Conservation (phyloP, 352 stramenopile species). For the Peronospora belbahrii region DNA sequence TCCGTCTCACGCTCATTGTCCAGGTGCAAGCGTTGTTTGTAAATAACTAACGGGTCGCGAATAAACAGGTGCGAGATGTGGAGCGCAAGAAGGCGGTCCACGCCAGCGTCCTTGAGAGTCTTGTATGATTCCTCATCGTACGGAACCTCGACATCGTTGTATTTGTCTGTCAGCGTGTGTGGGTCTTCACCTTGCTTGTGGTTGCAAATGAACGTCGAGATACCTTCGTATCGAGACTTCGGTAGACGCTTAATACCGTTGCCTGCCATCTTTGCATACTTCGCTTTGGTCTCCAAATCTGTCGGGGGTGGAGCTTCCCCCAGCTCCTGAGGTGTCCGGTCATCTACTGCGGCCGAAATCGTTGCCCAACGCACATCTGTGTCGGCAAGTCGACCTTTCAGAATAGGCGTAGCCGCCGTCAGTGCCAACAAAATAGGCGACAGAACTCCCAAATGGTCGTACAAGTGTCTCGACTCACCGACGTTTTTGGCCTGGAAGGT, state of each 20-base stretch:
- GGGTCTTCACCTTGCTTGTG: slow-evolving; percentile 81
- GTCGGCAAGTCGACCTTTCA: slow-evolving; percentile 90
- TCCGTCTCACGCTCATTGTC: slow-evolving; percentile 84
- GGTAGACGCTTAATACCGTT: slow-evolving; percentile 89
- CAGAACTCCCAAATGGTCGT: slow-evolving; percentile 98
- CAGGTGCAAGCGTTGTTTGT: slow-evolving; percentile 83
- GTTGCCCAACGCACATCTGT: slow-evolving; percentile 94
- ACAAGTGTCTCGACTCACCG: slow-evolving; percentile 97
- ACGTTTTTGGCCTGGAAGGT: slow-evolving; percentile 98
- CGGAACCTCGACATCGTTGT: slow-evolving; percentile 93
- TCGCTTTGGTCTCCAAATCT: slow-evolving; percentile 42
- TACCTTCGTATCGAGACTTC: slow-evolving; percentile 92
- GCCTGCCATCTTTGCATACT: slow-evolving; percentile 89
- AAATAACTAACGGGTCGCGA: slow-evolving; percentile 95
- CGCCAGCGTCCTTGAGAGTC: slow-evolving; percentile 83
- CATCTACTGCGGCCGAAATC: slow-evolving; percentile 96
- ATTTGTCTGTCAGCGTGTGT: slow-evolving; percentile 69
- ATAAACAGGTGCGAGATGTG: slow-evolving; percentile 99
- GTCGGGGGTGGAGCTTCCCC: slow-evolving; percentile 32
- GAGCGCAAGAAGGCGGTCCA: slow-evolving; percentile 93
- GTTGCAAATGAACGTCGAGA: slow-evolving; percentile 88
- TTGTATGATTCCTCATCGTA: slow-evolving; percentile 93
- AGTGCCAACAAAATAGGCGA: slow-evolving; percentile 98
- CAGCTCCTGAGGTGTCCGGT: slow-evolving; percentile 84
- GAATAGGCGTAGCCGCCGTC: slow-evolving; percentile 96